phyloP scores from a whole-genome alignment of 805 yeast species.

The Kazachstania taianensis region DNA sequence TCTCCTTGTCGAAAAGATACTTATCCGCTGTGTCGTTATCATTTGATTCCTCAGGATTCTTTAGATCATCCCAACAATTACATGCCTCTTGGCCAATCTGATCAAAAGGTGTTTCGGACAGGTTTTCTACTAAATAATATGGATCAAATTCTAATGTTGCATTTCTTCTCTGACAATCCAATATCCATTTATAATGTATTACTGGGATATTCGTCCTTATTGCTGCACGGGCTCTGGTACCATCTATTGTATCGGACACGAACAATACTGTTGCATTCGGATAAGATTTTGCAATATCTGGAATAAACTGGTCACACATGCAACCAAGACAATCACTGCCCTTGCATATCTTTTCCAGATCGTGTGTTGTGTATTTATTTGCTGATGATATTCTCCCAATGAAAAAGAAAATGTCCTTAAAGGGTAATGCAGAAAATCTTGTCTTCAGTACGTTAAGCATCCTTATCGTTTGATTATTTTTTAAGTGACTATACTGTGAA shows the following conservation, averaged over 20 bases:
- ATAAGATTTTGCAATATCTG: constrained; percentile 8
- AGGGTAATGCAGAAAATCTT: constrained; percentile 14
- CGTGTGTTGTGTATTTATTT: not conserved
- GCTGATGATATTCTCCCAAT: constrained; percentile 22
- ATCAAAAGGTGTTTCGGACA: constrained; percentile 14
- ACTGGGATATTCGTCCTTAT: constrained; percentile 31
- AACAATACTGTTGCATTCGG: constrained; percentile 13
- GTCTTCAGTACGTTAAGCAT: constrained; percentile 12
- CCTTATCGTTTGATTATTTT: constrained; percentile 3
- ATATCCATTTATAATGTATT: constrained; percentile 37
- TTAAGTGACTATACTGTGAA: constrained; percentile 4
- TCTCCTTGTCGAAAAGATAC: not conserved
- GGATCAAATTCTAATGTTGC: constrained; percentile 32
- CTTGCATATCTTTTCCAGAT: constrained; percentile 13
- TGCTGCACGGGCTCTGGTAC: constrained; percentile 31
- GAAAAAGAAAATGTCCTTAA: constrained; percentile 19
- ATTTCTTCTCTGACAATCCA: constrained; percentile 32
- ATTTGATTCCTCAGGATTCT: not conserved
- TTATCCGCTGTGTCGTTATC: not conserved
- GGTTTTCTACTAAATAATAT: constrained; percentile 22
- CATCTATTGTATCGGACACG: constrained; percentile 21
- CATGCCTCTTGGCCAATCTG: constrained; percentile 29
- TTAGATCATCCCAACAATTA: constrained; percentile 18
- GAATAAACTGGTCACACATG: constrained; percentile 10
- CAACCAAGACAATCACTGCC: not conserved